Evolutionary conservation across 257 asterid species (phyloP).

Genomic region (Primulina huaijiensis): DNA sequence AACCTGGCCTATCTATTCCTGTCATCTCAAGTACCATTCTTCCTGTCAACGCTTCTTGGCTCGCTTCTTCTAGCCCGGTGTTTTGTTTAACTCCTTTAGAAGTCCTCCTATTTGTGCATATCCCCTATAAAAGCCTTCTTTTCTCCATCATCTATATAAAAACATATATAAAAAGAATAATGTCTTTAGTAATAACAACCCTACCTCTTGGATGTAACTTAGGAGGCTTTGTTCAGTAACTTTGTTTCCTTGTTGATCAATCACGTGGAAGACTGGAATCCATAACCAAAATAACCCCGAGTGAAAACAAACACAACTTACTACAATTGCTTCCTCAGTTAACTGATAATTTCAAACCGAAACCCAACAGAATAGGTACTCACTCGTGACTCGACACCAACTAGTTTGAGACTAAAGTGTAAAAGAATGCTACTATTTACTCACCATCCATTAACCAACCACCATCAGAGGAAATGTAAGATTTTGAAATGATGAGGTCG

Average conservation of each 20-base stretch:
- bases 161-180: not conserved
- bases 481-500: conserved; percentile 75
- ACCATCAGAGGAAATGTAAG: conserved; percentile 91
- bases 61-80: conserved; percentile 27
- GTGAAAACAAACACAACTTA: conserved; percentile 19
- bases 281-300: conserved; percentile 28
- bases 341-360: too few relatives aligned
- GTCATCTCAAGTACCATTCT: conserved; percentile 79
- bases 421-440: conserved; percentile 16
- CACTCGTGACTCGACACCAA: not conserved
- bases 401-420: not conserved
- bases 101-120: conserved; percentile 48
- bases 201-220: conserved; percentile 62
- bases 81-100: conserved; percentile 28
- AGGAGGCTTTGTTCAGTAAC: conserved; percentile 58
- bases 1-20: conserved; percentile 73
- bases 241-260: conserved; percentile 71
- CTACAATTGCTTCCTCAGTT: too few relatives aligned
- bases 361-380: not conserved
- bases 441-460: conserved; percentile 98
- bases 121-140: conserved; percentile 40
- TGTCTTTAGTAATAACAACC: not conserved
- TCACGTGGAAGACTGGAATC: conserved; percentile 76
- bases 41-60: conserved; percentile 37
- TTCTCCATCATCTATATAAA: too few relatives aligned